phyloP scores from a whole-genome alignment of 176 grass and related monocot species.

The Lolium multiflorum region DNA sequence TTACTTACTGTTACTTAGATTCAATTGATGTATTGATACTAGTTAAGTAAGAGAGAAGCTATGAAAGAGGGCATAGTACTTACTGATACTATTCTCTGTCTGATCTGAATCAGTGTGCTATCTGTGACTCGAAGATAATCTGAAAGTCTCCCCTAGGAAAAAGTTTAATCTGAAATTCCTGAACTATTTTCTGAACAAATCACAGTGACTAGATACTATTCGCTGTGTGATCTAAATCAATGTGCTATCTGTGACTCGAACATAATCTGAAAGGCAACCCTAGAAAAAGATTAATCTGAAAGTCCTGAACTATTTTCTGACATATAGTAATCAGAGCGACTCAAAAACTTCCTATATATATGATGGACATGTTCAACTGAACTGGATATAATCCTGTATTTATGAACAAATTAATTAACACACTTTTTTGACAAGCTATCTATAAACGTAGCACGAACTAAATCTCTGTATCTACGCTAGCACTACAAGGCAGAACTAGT shows the following conservation, averaged over 20 bases:
- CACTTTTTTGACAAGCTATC: neutral
- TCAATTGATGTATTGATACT: neutral
- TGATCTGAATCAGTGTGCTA: neutral
- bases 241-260: too few relatives aligned
- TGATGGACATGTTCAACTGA: neutral
- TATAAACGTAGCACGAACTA: neutral
- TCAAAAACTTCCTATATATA: too few relatives aligned
- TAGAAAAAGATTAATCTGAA: too few relatives aligned
- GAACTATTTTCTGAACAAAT: neutral
- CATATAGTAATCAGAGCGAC: neutral
- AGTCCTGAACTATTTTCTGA: too few relatives aligned
- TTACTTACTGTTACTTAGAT: neutral
- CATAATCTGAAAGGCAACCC: too few relatives aligned
- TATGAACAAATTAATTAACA: neutral
- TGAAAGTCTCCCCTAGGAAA: neutral
- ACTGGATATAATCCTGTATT: constrained; percentile 1
- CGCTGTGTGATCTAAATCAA: too few relatives aligned
- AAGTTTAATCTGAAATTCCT: neutral
- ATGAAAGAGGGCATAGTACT: neutral
- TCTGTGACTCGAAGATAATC: neutral
- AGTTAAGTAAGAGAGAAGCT: neutral
- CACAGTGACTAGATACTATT: neutral
- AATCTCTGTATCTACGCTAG: neutral
- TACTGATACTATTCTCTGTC: too few relatives aligned
- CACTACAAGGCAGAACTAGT: neutral